Evolutionary conservation across 805 yeast genomes (phyloP).

Genomic region (Candida michaelii): DNA sequence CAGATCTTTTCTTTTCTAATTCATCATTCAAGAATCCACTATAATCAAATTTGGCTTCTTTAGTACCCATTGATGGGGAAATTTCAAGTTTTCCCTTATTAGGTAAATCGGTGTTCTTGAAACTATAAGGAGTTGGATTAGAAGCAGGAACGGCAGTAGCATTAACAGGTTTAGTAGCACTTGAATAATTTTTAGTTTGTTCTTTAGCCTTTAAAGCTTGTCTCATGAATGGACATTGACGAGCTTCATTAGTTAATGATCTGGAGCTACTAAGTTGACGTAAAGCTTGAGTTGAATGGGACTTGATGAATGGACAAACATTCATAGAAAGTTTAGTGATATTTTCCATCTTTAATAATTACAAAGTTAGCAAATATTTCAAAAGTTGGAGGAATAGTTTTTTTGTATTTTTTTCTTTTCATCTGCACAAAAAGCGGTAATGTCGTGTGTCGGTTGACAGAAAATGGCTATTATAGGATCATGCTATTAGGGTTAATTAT

Average conservation of each 20-base stretch:
- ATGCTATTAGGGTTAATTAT: neutral
- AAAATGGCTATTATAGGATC: neutral
- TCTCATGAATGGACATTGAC: constrained; percentile 88
- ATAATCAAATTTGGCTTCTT: constrained; percentile 65
- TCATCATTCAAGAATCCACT: constrained; percentile 67
- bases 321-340: constrained; percentile 72
- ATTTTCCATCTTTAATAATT: constrained; percentile 60
- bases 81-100: constrained; percentile 10
- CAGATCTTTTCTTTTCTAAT: constrained; percentile 70
- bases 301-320: constrained; percentile 81
- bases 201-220: constrained; percentile 58
- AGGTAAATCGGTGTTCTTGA: constrained; percentile 27
- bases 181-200: constrained; percentile 43
- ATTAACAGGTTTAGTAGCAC: constrained; percentile 44
- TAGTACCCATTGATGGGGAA: constrained; percentile 32
- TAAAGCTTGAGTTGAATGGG: constrained; percentile 58
- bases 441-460: neutral
- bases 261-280: constrained; percentile 51
- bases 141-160: constrained; percentile 37
- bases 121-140: constrained; percentile 27
- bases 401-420: constrained; percentile 2
- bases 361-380: neutral
- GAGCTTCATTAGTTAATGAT: constrained; percentile 56
- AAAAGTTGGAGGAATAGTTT: neutral
- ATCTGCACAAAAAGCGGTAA: constrained; percentile 1